These are phyloP conservation scores for Chromosphaera perkinsii DNA, from an alignment of 208 protist genomes.

Conservation along the genomic window DNA sequence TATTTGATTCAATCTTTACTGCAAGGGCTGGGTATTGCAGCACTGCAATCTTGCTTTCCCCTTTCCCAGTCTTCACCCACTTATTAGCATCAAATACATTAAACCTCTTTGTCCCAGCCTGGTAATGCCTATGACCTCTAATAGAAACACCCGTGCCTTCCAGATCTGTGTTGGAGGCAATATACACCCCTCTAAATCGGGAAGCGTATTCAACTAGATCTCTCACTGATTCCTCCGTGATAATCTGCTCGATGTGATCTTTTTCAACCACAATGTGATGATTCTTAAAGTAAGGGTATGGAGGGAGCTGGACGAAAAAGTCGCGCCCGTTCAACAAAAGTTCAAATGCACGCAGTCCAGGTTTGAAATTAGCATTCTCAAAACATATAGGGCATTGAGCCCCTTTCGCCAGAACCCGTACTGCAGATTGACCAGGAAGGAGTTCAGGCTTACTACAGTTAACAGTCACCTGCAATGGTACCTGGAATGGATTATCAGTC, in stretches of 20 bases:
- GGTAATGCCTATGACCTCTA: conserved; percentile 20
- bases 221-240: conserved; percentile 22
- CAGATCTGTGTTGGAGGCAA: conserved; percentile 34
- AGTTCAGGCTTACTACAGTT: no score
- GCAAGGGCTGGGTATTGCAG: no score
- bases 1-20: no score
- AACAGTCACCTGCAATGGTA: no score
- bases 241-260: conserved; percentile 15
- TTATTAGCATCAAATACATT: no score
- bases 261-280: conserved; percentile 42
- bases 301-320: conserved; percentile 38
- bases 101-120: no score
- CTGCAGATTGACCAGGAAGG: no score
- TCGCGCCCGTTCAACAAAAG: conserved; percentile 12
- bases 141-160: conserved; percentile 36
- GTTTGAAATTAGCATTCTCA: conserved; percentile 37
- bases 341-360: conserved; percentile 30
- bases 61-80: no score
- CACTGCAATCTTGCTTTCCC: no score
- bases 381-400: conserved; percentile 43
- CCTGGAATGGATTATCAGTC: no score
- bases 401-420: not conserved
- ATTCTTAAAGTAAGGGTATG: conserved; percentile 33
- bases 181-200: conserved; percentile 19
- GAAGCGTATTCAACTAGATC: conserved; percentile 30